phyloP scores from a whole-genome alignment of 345 rosid species.

The Dipteronia dyeriana region DNA sequence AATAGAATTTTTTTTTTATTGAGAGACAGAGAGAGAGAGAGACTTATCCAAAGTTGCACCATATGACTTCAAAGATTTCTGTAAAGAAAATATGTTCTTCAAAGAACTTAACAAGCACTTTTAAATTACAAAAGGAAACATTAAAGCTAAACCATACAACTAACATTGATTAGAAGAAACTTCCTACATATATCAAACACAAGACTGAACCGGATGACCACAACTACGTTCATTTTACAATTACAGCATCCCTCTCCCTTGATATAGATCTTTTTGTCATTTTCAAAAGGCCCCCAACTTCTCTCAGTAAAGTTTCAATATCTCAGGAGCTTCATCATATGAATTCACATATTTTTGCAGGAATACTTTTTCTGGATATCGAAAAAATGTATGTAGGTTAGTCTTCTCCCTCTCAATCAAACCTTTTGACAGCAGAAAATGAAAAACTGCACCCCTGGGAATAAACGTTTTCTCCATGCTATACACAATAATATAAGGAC shows the following conservation, averaged over 20 bases:
- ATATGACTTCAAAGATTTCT: too few species aligned
- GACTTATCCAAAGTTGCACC: too few species aligned
- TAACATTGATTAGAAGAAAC: too few species aligned
- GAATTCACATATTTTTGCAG: constrained; percentile 1
- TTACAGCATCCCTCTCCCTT: neutral
- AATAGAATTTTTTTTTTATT: too few species aligned
- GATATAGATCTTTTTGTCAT: neutral
- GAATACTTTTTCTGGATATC: neutral
- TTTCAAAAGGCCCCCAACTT: neutral
- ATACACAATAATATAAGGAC: neutral
- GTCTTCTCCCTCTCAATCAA: neutral
- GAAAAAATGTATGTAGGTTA: neutral
- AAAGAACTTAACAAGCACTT: too few species aligned
- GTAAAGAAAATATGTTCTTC: too few species aligned
- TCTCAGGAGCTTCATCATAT: constrained; percentile 12
- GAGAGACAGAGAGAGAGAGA: too few species aligned
- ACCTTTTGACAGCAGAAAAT: neutral
- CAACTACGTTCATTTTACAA: too few species aligned
- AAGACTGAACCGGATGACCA: too few species aligned
- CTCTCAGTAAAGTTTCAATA: constrained; percentile 12
- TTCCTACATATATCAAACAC: constrained; percentile 20
- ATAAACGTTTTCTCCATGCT: constrained; percentile 19
- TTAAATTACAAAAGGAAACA: too few species aligned
- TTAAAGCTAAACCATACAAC: too few species aligned
- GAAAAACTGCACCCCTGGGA: constrained; percentile 1